phyloP scores from a whole-genome alignment of 75 land plant species.

The Gnetum montanum region DNA sequence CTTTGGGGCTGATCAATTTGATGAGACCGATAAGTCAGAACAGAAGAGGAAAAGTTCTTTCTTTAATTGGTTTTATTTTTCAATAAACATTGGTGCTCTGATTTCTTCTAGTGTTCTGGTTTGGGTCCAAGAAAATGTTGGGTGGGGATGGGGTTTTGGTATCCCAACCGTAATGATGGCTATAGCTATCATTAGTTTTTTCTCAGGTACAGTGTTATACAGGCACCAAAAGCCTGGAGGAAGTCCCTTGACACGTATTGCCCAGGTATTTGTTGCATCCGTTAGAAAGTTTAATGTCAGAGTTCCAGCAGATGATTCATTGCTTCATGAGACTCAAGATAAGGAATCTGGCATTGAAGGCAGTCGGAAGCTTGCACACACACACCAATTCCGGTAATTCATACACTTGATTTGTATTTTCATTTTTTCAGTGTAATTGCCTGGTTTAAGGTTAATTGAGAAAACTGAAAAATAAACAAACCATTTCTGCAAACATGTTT shows the following conservation, averaged over 20 bases:
- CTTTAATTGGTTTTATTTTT: constrained; percentile 52
- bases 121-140: constrained; percentile 75
- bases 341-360: constrained; percentile 56
- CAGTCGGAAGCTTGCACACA: constrained; percentile 70
- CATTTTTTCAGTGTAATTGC: not conserved
- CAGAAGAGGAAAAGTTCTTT: constrained; percentile 44
- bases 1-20: constrained; percentile 86
- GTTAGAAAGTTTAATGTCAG: constrained; percentile 38
- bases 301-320: constrained; percentile 33
- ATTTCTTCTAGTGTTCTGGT: constrained; percentile 59
- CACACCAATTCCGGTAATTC: constrained; percentile 46
- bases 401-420: not conserved
- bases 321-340: constrained; percentile 49
- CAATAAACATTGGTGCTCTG: constrained; percentile 71
- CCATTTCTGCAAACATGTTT: not conserved
- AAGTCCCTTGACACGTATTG: constrained; percentile 66
- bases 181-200: constrained; percentile 51
- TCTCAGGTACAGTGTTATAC: constrained; percentile 51
- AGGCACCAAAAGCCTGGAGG: constrained; percentile 81
- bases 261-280: constrained; percentile 74
- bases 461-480: no score
- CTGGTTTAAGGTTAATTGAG: no score
- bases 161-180: constrained; percentile 65
- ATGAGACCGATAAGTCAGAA: constrained; percentile 65
- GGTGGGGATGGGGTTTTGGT: constrained; percentile 84